Base-by-base conservation (phyloP, 805 yeast genomes). In the Sugiyamaella marilandica region DNA sequence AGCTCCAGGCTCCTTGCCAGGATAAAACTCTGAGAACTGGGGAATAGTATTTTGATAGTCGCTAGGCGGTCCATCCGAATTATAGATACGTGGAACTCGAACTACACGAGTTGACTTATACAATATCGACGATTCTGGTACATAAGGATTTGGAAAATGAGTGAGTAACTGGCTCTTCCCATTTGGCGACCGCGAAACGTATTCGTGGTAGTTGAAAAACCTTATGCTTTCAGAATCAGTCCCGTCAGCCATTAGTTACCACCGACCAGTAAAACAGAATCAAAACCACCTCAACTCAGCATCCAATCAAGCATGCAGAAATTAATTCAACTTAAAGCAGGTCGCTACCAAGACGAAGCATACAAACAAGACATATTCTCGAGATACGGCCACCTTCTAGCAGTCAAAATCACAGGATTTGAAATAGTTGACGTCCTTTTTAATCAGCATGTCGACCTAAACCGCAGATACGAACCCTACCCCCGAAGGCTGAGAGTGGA, bases 131-230 rank as follows among this genome's bases (percentile, higher is more conserved):
- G 39, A 62, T 41, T 2, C 47, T 56, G 2, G 71, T 68, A 18
- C 72, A 68, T 46, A 73, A 52, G 7, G 55, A 39, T 59, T 59
- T 10, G 60, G 61, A 46, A 59, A 60, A 32, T 59, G 55, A 8
- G 59, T 55, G 19, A 55, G 33, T 5, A 39, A 21, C 4, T 5
- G 19, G 8, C 43, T 16, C 21, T 39, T 39, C 19, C 43, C 36
- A 50, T 26, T 5, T 37, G 33, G 18, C 33, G 13, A 10, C 16
- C 26, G 19, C 9, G 19, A 16, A 26, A 55, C 49, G 37, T 59
- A 57, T 44, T 59, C 62, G 45, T 59, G 60, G 47, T 55, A 59
- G 47, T 59, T 59, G 53, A 55, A 59, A 34, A 59, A 57, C 45
- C 55, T 50, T 9, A 51, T 47, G 13, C 46, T 49, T 14, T 31